Percentiles rank a stretch among this genome's conserved stretches.
Conservation (phyloP, 73 alveolate species). For the Paramecium bursaria region DNA sequence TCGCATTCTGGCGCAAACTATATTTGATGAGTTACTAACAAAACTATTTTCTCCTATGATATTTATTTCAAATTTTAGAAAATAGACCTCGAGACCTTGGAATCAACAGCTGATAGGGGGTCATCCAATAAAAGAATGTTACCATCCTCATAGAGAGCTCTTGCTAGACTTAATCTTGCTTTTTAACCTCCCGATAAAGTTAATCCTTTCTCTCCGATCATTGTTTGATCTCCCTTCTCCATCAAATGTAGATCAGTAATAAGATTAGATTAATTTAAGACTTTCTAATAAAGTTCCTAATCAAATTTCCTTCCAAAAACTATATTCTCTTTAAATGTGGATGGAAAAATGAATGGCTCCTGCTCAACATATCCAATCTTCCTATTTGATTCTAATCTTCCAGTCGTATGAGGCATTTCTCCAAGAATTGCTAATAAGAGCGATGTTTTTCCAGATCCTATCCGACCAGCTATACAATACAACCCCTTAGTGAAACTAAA, state of each 20-base stretch:
- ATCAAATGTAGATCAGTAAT: conserved; percentile 73
- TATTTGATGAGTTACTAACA: conserved; percentile 54
- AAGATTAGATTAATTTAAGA: conserved; percentile 71
- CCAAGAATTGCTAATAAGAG: conserved; percentile 71
- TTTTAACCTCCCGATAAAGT: conserved; percentile 86
- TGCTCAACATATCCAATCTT: conserved; percentile 89
- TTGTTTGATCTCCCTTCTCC: conserved; percentile 80
- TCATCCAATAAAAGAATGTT: conserved; percentile 75
- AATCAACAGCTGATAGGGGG: conserved; percentile 79
- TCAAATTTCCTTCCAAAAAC: conserved; percentile 81
- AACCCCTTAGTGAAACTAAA: conserved; percentile 31
- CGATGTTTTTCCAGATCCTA: conserved; percentile 82
- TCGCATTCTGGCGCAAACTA: conserved; percentile 48
- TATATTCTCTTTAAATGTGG: conserved; percentile 84
- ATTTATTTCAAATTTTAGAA: conserved; percentile 18
- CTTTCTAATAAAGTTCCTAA: conserved; percentile 71
- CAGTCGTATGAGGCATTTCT: conserved; percentile 59
- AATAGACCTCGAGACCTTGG: conserved; percentile 70
- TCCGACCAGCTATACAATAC: conserved; percentile 77
- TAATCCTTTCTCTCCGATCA: conserved; percentile 82
- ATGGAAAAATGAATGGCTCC: conserved; percentile 90
- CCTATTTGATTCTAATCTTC: conserved; percentile 67
- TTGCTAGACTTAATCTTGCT: conserved; percentile 86
- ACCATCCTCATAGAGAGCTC: conserved; percentile 82
- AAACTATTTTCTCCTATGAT: neutral